Conservation (phyloP, 768 basidiomycete genomes). For the Pholiota molesta region DNA sequence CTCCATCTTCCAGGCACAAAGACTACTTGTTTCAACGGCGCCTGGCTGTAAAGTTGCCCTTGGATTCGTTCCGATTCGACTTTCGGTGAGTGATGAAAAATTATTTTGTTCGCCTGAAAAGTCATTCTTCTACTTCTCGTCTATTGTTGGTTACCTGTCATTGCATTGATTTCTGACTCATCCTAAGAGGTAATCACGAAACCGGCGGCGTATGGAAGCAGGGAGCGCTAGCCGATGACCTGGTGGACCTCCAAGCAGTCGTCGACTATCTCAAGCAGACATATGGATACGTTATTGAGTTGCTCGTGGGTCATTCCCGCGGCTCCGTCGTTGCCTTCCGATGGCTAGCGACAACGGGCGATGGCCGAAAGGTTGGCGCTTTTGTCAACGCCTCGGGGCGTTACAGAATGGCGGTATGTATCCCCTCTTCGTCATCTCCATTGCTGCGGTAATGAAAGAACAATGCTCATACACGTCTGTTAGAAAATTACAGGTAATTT, state of each 20-base stretch:
- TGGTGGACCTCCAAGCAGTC: constrained; percentile 68
- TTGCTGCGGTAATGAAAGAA: constrained; percentile 6
- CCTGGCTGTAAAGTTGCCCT: constrained; percentile 62
- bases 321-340: constrained; percentile 68
- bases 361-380: constrained; percentile 56
- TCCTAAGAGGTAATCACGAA: constrained; percentile 74
- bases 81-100: constrained; percentile 64
- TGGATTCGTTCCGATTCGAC: constrained; percentile 87
- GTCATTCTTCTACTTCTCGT: background rate
- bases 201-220: constrained; percentile 68
- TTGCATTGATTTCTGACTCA: constrained; percentile 10
- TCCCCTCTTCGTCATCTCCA: background rate
- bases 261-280: constrained; percentile 58
- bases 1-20: constrained; percentile 62
- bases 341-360: constrained; percentile 69
- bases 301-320: constrained; percentile 80
- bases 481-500: constrained; percentile 48
- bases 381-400: constrained; percentile 79
- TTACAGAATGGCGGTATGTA: constrained; percentile 76
- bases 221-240: constrained; percentile 59
- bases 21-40: constrained; percentile 83
- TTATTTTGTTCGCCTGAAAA: constrained; percentile 2
- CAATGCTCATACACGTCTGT: background rate
- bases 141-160: background rate
- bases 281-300: constrained; percentile 69